Conservation (phyloP, 257 asterid genomes). For the Jacaranda mimosifolia region DNA sequence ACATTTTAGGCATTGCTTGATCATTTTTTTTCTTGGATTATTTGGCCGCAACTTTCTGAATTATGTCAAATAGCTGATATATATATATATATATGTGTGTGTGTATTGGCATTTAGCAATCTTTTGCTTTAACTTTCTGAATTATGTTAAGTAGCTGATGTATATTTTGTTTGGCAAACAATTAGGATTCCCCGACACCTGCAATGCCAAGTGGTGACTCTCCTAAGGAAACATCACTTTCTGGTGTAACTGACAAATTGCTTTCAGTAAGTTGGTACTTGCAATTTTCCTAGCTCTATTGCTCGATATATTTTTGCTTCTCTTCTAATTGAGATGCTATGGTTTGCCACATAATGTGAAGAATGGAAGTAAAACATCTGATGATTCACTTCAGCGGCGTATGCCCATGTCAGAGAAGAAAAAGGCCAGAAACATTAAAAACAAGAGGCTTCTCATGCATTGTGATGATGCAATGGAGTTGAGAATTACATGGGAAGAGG, state of each 20-base stretch:
- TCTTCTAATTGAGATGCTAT: slow-evolving; percentile 21
- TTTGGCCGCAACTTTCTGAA: background rate
- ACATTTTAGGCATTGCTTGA: slow-evolving; percentile 8
- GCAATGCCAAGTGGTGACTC: slow-evolving; percentile 56
- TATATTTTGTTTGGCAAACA: slow-evolving; percentile 30
- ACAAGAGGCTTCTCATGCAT: slow-evolving; percentile 85
- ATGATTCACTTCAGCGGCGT: slow-evolving; percentile 57
- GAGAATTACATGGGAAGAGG: slow-evolving; percentile 91
- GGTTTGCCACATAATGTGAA: slow-evolving; percentile 37
- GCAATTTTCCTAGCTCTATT: slow-evolving; percentile 15
- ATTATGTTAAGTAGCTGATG: slow-evolving; percentile 13
- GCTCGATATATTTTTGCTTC: background rate
- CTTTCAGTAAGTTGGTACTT: slow-evolving; percentile 59
- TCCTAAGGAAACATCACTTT: slow-evolving; percentile 59
- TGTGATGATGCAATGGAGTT: slow-evolving; percentile 83
- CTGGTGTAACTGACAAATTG: slow-evolving; percentile 63
- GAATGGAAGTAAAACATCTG: slow-evolving; percentile 67
- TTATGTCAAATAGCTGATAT: slow-evolving; percentile 14
- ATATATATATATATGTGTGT: background rate
- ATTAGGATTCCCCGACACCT: slow-evolving; percentile 65
- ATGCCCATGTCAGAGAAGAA: slow-evolving; percentile 63
- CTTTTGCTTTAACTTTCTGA: background rate
- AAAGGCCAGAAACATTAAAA: slow-evolving; percentile 83
- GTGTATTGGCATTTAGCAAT: no score
- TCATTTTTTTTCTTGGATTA: background rate